Conservation (phyloP, 2,329 filamentous ascomycete genomes). For the Zymoseptoria crescenta region DNA sequence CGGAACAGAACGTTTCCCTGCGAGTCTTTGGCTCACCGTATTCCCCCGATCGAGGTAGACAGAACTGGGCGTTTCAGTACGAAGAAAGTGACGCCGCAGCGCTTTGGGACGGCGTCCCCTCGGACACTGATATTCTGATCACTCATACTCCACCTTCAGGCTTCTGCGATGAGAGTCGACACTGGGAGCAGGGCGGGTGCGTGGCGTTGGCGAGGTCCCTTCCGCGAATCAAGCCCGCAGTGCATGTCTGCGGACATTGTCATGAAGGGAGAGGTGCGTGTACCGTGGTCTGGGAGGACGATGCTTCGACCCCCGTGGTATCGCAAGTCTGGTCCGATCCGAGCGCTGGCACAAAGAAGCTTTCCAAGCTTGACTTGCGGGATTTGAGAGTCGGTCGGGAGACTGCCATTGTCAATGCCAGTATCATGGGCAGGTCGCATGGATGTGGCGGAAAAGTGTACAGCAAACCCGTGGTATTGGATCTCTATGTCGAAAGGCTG, state of each 20-base stretch:
- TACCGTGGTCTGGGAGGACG: slow-evolving; percentile 49
- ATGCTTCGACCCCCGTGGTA: neutral
- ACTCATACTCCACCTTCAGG: slow-evolving; percentile 61
- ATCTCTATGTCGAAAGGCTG: slow-evolving; percentile 41
- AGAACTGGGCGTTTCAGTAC: slow-evolving; percentile 63
- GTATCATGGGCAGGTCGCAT: slow-evolving; percentile 61
- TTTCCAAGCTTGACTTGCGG: slow-evolving; percentile 57
- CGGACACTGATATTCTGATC: slow-evolving; percentile 57
- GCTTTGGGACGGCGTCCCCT: slow-evolving; percentile 56
- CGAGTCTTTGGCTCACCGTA: slow-evolving; percentile 65
- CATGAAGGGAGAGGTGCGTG: slow-evolving; percentile 60
- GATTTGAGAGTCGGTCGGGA: slow-evolving; percentile 43
- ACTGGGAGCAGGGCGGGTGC: slow-evolving; percentile 49
- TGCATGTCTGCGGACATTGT: slow-evolving; percentile 65
- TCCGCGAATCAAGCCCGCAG: slow-evolving; percentile 52
- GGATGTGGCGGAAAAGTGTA: slow-evolving; percentile 46
- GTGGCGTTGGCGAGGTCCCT: slow-evolving; percentile 50
- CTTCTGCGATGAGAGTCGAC: slow-evolving; percentile 46
- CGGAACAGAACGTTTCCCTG: slow-evolving; percentile 53
- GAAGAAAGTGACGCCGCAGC: slow-evolving; percentile 30
- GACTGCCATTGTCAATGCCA: slow-evolving; percentile 74
- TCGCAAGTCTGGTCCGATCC: slow-evolving; percentile 50
- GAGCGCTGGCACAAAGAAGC: slow-evolving; percentile 49
- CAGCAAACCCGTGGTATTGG: slow-evolving; percentile 77
- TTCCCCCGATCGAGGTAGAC: slow-evolving; percentile 37